phyloP scores from a whole-genome alignment of 1,139 yeast species.

The Kodamaea sp. region DNA sequence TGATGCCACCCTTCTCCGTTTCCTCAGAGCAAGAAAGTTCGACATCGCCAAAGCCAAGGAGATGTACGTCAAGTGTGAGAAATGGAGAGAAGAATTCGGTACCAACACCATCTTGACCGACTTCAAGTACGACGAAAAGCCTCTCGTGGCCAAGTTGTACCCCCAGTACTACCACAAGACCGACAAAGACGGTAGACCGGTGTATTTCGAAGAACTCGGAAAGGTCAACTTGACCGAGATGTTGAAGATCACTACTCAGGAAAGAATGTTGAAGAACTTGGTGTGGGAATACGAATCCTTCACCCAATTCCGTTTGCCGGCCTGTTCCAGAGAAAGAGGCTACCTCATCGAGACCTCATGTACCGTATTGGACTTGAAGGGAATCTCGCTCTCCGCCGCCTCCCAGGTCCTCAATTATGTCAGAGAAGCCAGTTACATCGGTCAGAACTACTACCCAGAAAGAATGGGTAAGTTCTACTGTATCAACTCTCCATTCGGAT shows the following conservation, averaged over 20 bases:
- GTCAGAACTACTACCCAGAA: slow-evolving; percentile 98
- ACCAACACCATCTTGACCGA: slow-evolving; percentile 82
- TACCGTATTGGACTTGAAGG: slow-evolving; percentile 92
- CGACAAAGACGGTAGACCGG: slow-evolving; percentile 95
- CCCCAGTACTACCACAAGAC: slow-evolving; percentile 98
- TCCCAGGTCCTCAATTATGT: slow-evolving; percentile 86
- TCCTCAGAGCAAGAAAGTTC: slow-evolving; percentile 93
- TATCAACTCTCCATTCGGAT: slow-evolving; percentile 97
- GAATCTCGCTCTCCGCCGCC: slow-evolving; percentile 83
- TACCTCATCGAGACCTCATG: slow-evolving; percentile 90
- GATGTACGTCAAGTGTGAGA: slow-evolving; percentile 87
- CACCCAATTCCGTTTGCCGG: slow-evolving; percentile 81
- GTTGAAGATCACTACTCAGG: slow-evolving; percentile 93
- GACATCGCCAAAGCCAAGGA: slow-evolving; percentile 75
- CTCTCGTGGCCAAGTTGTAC: slow-evolving; percentile 82
- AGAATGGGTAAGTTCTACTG: slow-evolving; percentile 97
- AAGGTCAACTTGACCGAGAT: slow-evolving; percentile 84
- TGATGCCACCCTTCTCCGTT: slow-evolving; percentile 86
- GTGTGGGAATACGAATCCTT: slow-evolving; percentile 98
- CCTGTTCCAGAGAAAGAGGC: slow-evolving; percentile 84
- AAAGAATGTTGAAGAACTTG: slow-evolving; percentile 91
- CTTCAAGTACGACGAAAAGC: slow-evolving; percentile 88
- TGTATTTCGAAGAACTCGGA: slow-evolving; percentile 92
- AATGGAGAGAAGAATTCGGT: slow-evolving; percentile 88
- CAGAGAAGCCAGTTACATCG: slow-evolving; percentile 88